Base-by-base conservation (phyloP, 192 early-diverging fungal species). In the Kappamyces sp. region DNA sequence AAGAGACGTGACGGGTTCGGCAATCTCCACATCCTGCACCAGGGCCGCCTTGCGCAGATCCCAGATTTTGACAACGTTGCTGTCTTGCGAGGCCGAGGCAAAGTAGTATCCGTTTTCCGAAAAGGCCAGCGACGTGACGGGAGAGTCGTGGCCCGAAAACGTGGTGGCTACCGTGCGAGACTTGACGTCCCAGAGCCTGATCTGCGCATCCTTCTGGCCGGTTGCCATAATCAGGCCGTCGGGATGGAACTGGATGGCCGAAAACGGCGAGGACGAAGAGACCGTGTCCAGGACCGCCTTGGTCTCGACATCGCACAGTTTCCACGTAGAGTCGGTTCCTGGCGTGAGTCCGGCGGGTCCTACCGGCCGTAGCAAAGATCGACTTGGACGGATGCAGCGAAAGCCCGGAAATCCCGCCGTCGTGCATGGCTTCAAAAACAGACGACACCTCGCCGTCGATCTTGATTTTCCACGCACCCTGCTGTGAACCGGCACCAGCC, bases 51-150 rank as follows among this genome's bases (percentile, higher is more conserved):
- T 98, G 60, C 95, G 81, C 52, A 98, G 76, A 76, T 98, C 94
- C 95, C 95, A 98, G 48, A 95, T 66, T 50, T 84, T 85, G 3
- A 93, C 90, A 15, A 84, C 60, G 12, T 43, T 58, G n/a, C 79
- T 70, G 39, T 81, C 81, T 52, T 83, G 79, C 0, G 83, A 76
- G 30, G 76, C 76, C 14, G 93, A 86, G 8, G 88, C 92, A 62
- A 98, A 79, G 62, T 89, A 76, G 68, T 96, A 98, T 38, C 95
- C 95, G 68, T 96, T 96, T 57, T 96, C 93, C 47, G 86, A 86
- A 64, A 98, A 96, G 9, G 87, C 69, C 63, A 98, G 67, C 15
- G 85, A 79, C 43, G 74, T 82, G 60, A 66, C 38, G 65, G 83
- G 54, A 51, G 86, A 68, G 67, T 74, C 50, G 57, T 86, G 70